A percentile compares a stretch with the other conserved stretches of the same genome.
Conservation (phyloP, 1,284 basidiomycete genomes). For the Cryptococcus deneoformans region DNA sequence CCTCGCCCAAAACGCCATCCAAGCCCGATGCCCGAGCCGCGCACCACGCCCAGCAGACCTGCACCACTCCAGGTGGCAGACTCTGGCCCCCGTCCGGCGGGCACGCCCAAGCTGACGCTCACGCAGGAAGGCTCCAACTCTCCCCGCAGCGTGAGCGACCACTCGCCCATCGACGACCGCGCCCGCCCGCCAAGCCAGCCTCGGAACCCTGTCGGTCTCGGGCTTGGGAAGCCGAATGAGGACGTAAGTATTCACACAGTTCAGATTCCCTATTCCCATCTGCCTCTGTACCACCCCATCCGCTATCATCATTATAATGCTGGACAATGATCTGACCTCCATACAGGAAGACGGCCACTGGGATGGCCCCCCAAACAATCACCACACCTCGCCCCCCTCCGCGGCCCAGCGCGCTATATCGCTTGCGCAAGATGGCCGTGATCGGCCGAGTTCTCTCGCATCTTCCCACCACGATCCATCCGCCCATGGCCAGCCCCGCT, state of each 20-base stretch:
- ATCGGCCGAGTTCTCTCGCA: constrained; percentile 9
- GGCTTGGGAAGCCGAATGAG: background rate
- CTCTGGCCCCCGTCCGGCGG: constrained; percentile 6
- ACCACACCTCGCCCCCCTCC: background rate
- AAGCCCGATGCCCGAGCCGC: background rate
- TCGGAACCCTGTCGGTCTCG: background rate
- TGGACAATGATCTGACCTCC: background rate
- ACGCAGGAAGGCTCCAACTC: constrained; percentile 33
- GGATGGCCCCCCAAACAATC: background rate
- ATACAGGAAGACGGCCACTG: background rate
- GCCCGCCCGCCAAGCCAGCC: background rate
- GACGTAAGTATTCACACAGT: background rate
- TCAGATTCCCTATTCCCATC: background rate
- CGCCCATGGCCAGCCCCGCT: background rate
- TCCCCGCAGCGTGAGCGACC: constrained; percentile 22
- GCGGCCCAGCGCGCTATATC: background rate
- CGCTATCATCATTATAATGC: background rate
- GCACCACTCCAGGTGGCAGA: constrained; percentile 6
- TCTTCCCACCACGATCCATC: constrained; percentile 3
- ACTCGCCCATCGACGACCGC: constrained; percentile 8
- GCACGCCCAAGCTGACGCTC: constrained; percentile 35
- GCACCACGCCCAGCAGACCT: constrained; percentile 2
- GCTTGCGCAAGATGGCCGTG: background rate
- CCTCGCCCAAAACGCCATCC: too few relatives aligned
- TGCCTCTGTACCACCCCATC: background rate